Base-by-base conservation (phyloP, 2,329 filamentous ascomycete genomes). In the Aspergillus sergii region DNA sequence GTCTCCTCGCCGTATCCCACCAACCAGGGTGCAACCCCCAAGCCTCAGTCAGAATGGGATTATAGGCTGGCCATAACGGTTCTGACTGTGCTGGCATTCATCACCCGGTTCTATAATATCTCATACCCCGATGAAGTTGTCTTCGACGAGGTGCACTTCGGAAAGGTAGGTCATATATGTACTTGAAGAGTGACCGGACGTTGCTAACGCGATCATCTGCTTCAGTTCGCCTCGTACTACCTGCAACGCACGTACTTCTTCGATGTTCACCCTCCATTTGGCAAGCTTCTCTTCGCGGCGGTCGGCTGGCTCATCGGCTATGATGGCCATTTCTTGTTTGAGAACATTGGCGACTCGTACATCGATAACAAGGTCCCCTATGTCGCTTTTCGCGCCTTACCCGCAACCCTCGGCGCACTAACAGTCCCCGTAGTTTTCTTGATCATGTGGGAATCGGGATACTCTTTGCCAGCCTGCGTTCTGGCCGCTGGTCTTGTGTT, bases 381-480 rank as follows among this genome's bases (percentile, higher is more conserved):
- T 79, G 91, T 99, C 66, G 94, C 95, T 66, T 97, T 96, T 82
- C 92, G 95, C 71, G 91, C 94, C 53, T 88, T 99, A 84, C 95
- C 95, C 48, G 95, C 95, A 64, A 87, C 95, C 57, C 88, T 98
- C 71, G 95, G 95, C 69, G 91, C 95, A 61, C 83, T 99, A 70
- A 99, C 95, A 12, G 93, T 99, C 58, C 91, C 94, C n/a, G 91
- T 94, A 55, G 89, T 92, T 61, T 99, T 96, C 80, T 82, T 96
- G 76, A 99, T 97, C 79, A 99, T 99, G 95, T 99, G 95, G 95
- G 95, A 99, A 81, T 98, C 95, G 57, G 95, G 94, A 67, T 99
- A 99, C 81, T 97, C 93, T 68, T 84, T 99, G 48, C 95, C 95
- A 12, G 95, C 95, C 62, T 96, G 92, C 77, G 83, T 98, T 60